Evolutionary conservation across 2,329 filamentous ascomycete species (phyloP), one percentile per base, ranked within the genome.

Genomic region (Plectosphaerella sp.): DNA sequence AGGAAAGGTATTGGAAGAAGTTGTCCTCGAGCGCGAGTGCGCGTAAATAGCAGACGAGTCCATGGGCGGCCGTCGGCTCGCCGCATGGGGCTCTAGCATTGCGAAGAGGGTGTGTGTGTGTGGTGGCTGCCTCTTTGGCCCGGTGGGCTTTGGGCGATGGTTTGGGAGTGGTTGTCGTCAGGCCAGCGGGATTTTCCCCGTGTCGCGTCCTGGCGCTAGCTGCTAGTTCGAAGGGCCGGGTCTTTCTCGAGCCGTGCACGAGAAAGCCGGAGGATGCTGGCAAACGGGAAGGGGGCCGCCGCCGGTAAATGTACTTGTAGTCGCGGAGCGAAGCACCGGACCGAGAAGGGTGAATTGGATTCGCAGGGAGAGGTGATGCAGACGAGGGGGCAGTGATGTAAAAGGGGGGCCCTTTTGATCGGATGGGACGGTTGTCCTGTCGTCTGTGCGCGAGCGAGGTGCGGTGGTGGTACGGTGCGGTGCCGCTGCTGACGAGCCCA

Each of bases 21-120:
- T 76, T n/a, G 79, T 82, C 62, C 79, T 72, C 49, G 78, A 73
- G 60, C 78, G 73, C 36, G 78, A 80, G 59, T 83, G 80, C 51
- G 73, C 69, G 64, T 82, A 81, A 56, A 70, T 60, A 56, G 59
- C 63, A 48, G 64, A 56, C 35, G 57, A 56, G 52, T 58, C 58
- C 54, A 59, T 52, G 12, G 51, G 41, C 41, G n/a, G 52, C 6
- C 56, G 65, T 52, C 64, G 61, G 52, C 63, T 61, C 52, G 51
- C 47, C 52, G 51, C 47, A 33, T 55, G 58, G 3, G 57, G 56
- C 15, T 58, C 58, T 16, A 57, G 36, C 57, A 58, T 57, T 47
- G 43, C 16, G 42, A 42, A 36, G 28, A 33, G 28, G 28, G 28
- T 9, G 28, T 28, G 25, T 28, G 25, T 43, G 16, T 37, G 10